These are phyloP conservation scores for Conoideocrella luteorostrata DNA, from an alignment of 2,329 filamentous ascomycete species.

Conservation along the genomic window DNA sequence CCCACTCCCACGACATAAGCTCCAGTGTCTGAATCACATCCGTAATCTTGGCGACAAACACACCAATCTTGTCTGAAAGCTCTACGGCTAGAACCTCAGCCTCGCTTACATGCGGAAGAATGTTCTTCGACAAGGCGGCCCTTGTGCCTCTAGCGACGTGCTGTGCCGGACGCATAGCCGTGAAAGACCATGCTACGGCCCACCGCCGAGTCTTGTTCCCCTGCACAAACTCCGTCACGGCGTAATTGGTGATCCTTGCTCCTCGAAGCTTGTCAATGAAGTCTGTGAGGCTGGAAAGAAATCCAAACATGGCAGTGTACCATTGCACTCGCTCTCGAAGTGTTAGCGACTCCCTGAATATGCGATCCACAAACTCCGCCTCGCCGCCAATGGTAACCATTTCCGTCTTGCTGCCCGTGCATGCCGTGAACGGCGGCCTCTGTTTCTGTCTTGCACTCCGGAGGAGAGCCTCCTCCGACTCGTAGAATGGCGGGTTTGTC, in stretches of 20 bases:
- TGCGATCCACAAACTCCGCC: conserved; percentile 62
- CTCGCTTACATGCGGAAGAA: conserved; percentile 39
- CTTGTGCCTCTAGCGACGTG: conserved; percentile 38
- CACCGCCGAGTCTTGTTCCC: conserved; percentile 75
- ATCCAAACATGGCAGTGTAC: conserved; percentile 91
- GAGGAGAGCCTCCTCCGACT: conserved; percentile 62
- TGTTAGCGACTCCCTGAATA: conserved; percentile 62
- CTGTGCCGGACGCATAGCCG: conserved; percentile 53
- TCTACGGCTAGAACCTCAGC: conserved; percentile 39
- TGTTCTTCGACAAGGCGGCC: conserved; percentile 27
- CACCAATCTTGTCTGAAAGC: conserved; percentile 31
- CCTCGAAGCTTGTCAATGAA: conserved; percentile 54
- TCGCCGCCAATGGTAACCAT: conserved; percentile 84
- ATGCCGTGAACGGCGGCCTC: conserved; percentile 61
- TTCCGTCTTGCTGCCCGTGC: conserved; percentile 72
- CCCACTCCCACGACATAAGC: conserved; percentile 58
- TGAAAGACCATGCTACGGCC: conserved; percentile 86
- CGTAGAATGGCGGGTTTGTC: conserved; percentile 94
- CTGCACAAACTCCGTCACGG: conserved; percentile 72
- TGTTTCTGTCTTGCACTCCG: conserved; percentile 60
- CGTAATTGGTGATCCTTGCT: conserved; percentile 65
- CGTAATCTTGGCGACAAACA: conserved; percentile 29
- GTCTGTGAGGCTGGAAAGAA: conserved; percentile 60
- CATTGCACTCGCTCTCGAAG: conserved; percentile 62
- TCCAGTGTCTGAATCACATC: conserved; percentile 49